Base-by-base conservation (phyloP, 2,329 filamentous ascomycete species). In the Scopulariopsis brevicaulis region DNA sequence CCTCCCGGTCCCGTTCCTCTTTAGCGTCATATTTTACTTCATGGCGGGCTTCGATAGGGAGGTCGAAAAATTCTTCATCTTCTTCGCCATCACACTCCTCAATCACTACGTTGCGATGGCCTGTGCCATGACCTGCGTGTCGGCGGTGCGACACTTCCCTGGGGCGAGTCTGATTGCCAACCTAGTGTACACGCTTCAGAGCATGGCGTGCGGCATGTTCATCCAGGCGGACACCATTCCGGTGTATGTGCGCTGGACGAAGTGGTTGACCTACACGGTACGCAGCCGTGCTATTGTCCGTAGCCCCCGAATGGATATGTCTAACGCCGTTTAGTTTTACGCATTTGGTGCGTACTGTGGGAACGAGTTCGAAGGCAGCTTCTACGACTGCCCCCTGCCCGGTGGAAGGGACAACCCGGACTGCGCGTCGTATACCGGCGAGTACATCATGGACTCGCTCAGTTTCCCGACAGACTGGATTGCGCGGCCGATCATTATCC, bases 211-310 rank as follows among this genome's bases (percentile, higher is more conserved):
- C 62, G 88, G 88, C 1, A 90, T 86, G 68, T 91, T 92, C 62
- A 82, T 91, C 15, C 87, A 91, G 67, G 77, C 78, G 12, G 82
- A 88, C 57, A 83, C 84, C 5, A 87, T 92, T 3, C 86, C 88
- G 0, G 75, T 91, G 1, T 92, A 90, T 64, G 82, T 90, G n/a
- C 77, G 87, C 58, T 92, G 88, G 88, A 73, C 88, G 1, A 91
- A 90, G 66, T 87, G 83, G 74, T 77, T 78, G 25, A 79, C 82
- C 1, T 86, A 84, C 62, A 77, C 79, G 24, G 78, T 79, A 69
- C 66, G 74, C 65, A 12, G 3, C 20, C 12, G 4, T n/a, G 28
- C 12, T 18, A 25, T 35, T 34, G 63, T 70, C 53, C 70, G 57
- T 50, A 0, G 6, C 15, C n/a, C 1, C 11, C 3, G 25, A 6